Evolutionary conservation across 345 rosid genomes (phyloP).

Genomic region (Cardiospermum halicacabum): DNA sequence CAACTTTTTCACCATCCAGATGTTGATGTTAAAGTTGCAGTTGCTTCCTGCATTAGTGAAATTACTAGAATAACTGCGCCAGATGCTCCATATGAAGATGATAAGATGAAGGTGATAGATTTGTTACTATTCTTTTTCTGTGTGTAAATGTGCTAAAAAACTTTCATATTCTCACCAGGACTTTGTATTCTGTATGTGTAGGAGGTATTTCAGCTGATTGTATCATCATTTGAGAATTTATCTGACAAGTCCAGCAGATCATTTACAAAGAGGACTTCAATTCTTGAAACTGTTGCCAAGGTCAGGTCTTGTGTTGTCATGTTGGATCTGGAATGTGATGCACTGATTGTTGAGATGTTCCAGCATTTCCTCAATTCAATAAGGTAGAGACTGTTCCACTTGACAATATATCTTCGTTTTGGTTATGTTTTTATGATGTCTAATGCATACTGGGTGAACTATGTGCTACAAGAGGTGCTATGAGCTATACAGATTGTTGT

Average conservation of each 20-base stretch:
- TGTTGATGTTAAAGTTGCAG: constrained; percentile 79
- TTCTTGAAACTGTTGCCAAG: constrained; percentile 96
- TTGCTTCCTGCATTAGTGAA: constrained; percentile 94
- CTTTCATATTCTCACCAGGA: not conserved
- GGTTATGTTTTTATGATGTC: not conserved
- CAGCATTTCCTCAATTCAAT: constrained; percentile 73
- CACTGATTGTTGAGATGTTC: constrained; percentile 82
- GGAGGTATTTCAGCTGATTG: constrained; percentile 90
- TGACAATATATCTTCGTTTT: not conserved
- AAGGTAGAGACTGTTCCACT: constrained; percentile 43
- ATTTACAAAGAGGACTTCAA: constrained; percentile 62
- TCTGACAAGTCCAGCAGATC: constrained; percentile 66
- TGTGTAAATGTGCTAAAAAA: not conserved
- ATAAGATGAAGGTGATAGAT: constrained; percentile 68
- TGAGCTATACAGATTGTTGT: too few species aligned
- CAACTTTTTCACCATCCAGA: constrained; percentile 67
- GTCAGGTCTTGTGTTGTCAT: constrained; percentile 94
- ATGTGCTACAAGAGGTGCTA: not conserved
- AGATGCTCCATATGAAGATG: constrained; percentile 93
- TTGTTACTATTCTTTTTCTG: constrained; percentile 2
- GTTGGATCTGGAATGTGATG: constrained; percentile 97
- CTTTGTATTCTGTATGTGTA: constrained; percentile 28
- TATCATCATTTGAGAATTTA: constrained; percentile 78
- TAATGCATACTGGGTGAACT: not conserved
- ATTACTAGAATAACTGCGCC: constrained; percentile 98